A percentile compares a stretch with the other conserved stretches of the same genome.
These are phyloP conservation scores for Boletus smithii DNA, from an alignment of 1,284 basidiomycete species.

Conservation along the genomic window DNA sequence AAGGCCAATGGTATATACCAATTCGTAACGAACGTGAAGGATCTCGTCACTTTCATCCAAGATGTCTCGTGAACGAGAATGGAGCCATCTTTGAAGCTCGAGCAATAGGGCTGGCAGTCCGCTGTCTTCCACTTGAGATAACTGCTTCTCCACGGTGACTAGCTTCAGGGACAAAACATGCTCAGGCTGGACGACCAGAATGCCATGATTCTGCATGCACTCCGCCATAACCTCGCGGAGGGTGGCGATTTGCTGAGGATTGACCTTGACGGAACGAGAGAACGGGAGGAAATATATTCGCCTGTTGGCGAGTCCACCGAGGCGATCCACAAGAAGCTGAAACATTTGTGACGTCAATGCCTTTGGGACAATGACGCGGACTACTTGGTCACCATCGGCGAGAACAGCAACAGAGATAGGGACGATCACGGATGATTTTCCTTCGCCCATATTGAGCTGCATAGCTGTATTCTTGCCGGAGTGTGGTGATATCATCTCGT, in stretches of 20 bases:
- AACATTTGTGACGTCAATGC: slow-evolving; percentile 46
- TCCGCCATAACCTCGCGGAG: slow-evolving; percentile 32
- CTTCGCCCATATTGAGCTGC: slow-evolving; percentile 62
- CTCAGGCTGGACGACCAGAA: slow-evolving; percentile 50
- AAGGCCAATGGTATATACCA: slow-evolving; percentile 47
- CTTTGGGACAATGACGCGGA: slow-evolving; percentile 40
- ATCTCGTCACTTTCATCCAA: slow-evolving; percentile 56
- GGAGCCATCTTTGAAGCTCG: slow-evolving; percentile 37
- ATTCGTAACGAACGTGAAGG: slow-evolving; percentile 46
- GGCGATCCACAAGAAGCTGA: slow-evolving; percentile 41
- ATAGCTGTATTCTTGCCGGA: slow-evolving; percentile 38
- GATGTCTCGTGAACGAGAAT: slow-evolving; percentile 39
- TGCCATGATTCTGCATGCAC: slow-evolving; percentile 40
- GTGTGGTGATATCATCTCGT: slow-evolving; percentile 47
- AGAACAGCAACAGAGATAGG: slow-evolving; percentile 42
- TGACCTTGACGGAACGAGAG: slow-evolving; percentile 37
- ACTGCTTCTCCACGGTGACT: slow-evolving; percentile 38
- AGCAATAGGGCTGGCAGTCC: slow-evolving; percentile 15
- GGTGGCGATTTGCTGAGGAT: slow-evolving; percentile 16
- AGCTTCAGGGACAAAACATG: slow-evolving; percentile 51
- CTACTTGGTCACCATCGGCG: slow-evolving; percentile 42
- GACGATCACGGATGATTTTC: slow-evolving; percentile 54
- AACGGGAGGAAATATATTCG: slow-evolving; percentile 50
- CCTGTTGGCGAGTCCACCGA: slow-evolving; percentile 44
- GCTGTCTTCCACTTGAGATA: slow-evolving; percentile 1